Base-by-base conservation (phyloP, 179 eudicot species). In the Carnegiea gigantea region DNA sequence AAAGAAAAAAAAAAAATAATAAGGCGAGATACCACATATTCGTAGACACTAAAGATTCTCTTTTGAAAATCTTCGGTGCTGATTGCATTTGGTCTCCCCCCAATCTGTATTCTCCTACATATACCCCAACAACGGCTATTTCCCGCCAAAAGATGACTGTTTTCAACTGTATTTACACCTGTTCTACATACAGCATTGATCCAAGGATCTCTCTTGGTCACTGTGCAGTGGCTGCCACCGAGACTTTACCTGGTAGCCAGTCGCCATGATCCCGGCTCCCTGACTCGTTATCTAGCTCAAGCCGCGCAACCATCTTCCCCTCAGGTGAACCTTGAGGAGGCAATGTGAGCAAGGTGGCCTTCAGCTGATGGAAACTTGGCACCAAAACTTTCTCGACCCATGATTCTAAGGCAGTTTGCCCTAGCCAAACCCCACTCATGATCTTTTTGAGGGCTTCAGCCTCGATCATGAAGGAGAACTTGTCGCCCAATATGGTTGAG, bases 381-480 rank as follows among this genome's bases (percentile, higher is more conserved):
- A 83, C 76, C 76, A 96, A 77, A 13, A 86, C 90, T 79, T 89
- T 88, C 51, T 91, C 93, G 0, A 80, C 73, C 98, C 98, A 90
- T 8, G 92, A 86, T 48, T 92, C 94, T 43, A 94, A 65, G 33
- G 91, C 81, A 0, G 88, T 85, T 70, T 84, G 82, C 53, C 98
- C 99, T 8, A 90, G 86, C 97, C 96, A 96, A 57, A 90, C 60
- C 33, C 97, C 98, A 2, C 86, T 90, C 24, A 89, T 0, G 73
- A 96, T 94, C 87, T 88, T 93, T 79, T 95, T 91, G 1, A 95
- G 81, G 11, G 93, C 97, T 5, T 84, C 91, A 2, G 82, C 86
- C n/a, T 92, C 97, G 7, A 96, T 82, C 81, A 92, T 88, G 0
- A 92, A 6, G 0, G 88, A 72, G 11, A 86, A 18, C 24, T 83